phyloP scores from a whole-genome alignment of 129 eudicot species.

The Oenanthe sinensis region DNA sequence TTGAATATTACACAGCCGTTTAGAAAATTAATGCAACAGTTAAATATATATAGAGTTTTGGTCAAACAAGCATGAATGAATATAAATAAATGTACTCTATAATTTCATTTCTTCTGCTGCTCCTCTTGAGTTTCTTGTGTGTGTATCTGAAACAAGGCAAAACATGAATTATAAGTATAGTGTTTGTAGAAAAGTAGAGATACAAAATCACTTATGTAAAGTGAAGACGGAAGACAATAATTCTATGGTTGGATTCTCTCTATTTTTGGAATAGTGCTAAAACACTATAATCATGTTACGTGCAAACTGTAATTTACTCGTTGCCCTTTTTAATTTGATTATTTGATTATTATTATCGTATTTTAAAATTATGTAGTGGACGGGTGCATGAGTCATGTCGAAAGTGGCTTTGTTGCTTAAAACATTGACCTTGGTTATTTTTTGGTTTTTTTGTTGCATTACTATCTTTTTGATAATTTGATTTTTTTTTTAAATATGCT shows the following conservation, averaged over 20 bases:
- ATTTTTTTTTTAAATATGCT: neutral
- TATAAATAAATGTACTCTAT: too few species aligned
- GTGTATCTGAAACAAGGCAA: neutral
- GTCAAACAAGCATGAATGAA: constrained; percentile 2
- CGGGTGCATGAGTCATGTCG: neutral
- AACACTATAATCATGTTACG: neutral
- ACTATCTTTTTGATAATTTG: neutral
- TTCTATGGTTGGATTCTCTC: constrained; percentile 2
- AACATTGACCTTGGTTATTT: neutral
- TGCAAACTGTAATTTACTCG: neutral
- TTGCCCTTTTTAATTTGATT: neutral
- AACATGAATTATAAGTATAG: neutral
- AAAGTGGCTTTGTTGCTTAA: neutral
- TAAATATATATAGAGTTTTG: neutral
- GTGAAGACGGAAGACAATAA: neutral
- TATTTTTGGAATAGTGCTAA: neutral
- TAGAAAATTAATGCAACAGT: neutral
- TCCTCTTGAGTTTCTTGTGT: neutral
- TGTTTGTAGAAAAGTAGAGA: neutral
- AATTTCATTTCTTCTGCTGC: neutral
- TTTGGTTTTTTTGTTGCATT: too few species aligned
- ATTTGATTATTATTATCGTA: neutral
- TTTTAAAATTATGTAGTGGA: neutral
- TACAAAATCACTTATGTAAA: neutral
- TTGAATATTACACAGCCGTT: neutral